phyloP scores from a whole-genome alignment of 305 asterid species.

The Solanum aculeatissimum region DNA sequence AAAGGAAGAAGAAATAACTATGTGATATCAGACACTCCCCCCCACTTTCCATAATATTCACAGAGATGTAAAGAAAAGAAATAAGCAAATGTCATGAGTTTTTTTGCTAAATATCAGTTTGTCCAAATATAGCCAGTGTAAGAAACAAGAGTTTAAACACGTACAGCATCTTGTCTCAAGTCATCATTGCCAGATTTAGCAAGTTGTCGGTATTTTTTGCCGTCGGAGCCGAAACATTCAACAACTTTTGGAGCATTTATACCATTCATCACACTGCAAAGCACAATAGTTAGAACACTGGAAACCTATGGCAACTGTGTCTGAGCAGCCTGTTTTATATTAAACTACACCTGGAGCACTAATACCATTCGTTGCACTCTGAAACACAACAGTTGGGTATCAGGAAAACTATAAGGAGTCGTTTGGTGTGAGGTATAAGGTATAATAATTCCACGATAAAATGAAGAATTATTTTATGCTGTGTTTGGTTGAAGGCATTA shows the following conservation, averaged over 20 bases:
- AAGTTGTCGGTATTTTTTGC: slow-evolving; percentile 80
- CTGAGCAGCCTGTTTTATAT: neutral
- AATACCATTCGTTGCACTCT: neutral
- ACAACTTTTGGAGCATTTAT: slow-evolving; percentile 98
- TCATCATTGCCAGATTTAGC: slow-evolving; percentile 99
- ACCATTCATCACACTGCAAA: slow-evolving; percentile 90
- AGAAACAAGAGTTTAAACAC: slow-evolving; percentile 17
- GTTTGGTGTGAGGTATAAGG: no score
- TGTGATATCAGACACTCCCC: neutral
- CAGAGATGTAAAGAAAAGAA: neutral
- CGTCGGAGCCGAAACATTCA: slow-evolving; percentile 95
- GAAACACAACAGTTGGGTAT: neutral
- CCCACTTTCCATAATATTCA: neutral
- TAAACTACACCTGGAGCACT: neutral
- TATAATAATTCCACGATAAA: no score
- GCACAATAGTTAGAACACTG: neutral
- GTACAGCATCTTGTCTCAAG: slow-evolving; percentile 98
- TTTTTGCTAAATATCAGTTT: neutral
- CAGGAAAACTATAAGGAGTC: neutral
- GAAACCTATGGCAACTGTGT: neutral
- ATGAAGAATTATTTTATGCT: no score
- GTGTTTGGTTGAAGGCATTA: no score
- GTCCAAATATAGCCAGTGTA: neutral
- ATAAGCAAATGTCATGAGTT: neutral
- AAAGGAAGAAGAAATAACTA: neutral